A percentile compares a stretch with the other conserved stretches of the same genome.
phyloP scores from a whole-genome alignment of 345 rosid genomes.

The Salix exigua region DNA sequence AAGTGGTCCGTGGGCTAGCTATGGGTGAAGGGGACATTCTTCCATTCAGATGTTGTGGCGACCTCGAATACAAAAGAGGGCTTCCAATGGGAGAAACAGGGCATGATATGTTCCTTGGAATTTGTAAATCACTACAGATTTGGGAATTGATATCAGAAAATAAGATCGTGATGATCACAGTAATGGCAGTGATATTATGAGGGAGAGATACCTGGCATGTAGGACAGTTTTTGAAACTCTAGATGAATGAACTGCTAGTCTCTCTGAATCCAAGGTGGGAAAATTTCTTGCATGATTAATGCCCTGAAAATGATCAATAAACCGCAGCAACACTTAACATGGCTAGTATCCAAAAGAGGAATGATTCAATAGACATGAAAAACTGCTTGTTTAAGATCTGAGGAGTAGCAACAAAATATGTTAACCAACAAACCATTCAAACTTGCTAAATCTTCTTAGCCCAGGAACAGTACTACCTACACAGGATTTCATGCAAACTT shows the following conservation, averaged over 20 bases:
- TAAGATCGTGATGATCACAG: neutral
- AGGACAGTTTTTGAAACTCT: constrained; percentile 12
- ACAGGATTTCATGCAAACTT: no score
- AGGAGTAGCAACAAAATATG: neutral
- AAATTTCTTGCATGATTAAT: constrained; percentile 14
- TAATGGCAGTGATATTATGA: neutral
- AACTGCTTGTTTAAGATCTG: neutral
- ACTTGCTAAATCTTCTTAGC: neutral
- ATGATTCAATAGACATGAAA: neutral
- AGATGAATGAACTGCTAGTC: constrained; percentile 17
- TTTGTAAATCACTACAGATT: constrained; percentile 14
- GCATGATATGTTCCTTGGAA: constrained; percentile 19
- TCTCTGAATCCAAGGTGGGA: constrained; percentile 22
- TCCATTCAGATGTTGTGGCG: constrained; percentile 23
- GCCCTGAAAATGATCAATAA: neutral
- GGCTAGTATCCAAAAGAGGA: neutral
- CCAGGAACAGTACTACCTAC: no score
- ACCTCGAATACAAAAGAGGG: constrained; percentile 27
- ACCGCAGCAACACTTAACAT: neutral
- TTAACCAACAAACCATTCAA: neutral
- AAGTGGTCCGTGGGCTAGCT: constrained; percentile 27
- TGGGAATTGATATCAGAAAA: neutral
- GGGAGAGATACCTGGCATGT: constrained; percentile 15
- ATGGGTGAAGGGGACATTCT: constrained; percentile 25
- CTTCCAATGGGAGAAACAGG: constrained; percentile 27